Evolutionary conservation across 805 yeast genomes (phyloP), one percentile per base, ranked within the genome.

Genomic region (Limtongia smithiae): DNA sequence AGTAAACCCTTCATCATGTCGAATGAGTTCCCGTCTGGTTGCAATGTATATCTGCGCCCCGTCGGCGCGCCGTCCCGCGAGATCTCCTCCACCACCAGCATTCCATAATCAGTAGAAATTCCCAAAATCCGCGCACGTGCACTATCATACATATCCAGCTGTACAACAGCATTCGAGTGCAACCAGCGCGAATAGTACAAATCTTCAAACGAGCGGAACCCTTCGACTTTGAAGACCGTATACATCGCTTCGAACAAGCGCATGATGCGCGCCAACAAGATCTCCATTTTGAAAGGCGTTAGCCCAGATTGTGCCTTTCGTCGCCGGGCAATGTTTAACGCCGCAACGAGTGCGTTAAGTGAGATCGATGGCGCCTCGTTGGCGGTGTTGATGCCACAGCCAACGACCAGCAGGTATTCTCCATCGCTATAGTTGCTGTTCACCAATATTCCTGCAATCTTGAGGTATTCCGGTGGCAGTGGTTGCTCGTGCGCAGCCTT

Each of bases 11-110:
- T 83, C 71, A 93, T 85, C 75, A 93, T 90, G 65, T 93, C 97
- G 62, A 93, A 93, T 2, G 97, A 87, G 65, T 93, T 93, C 0
- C 99, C 98, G 67, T 93, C 98, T 0, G 99, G 97, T 65, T 90
- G 97, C 40, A 93, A 69, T 59, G 87, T 83, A 56, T 76, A 81
- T 3, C 62, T 70, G 36, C 71, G 74, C 0, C 87, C 85, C 1
- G 82, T 79, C 14, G 71, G 70, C 11, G 59, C 62, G 20, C 75
- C 75, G 12, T 67, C 61, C 4, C 67, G 57, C 42, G 77, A 76
- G 6, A 81, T 65, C 55, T 85, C 95, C 51, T 79, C 81, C 2
- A 86, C 98, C 12, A 81, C 67, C 50, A 93, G 69, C 69, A 90
- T 71, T 0, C 98, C 99, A 67, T 82, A 85, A 47, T 89, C 95